Evolutionary conservation across 306 rosid genomes (phyloP).

Genomic region (Leucaena leucocephala): DNA sequence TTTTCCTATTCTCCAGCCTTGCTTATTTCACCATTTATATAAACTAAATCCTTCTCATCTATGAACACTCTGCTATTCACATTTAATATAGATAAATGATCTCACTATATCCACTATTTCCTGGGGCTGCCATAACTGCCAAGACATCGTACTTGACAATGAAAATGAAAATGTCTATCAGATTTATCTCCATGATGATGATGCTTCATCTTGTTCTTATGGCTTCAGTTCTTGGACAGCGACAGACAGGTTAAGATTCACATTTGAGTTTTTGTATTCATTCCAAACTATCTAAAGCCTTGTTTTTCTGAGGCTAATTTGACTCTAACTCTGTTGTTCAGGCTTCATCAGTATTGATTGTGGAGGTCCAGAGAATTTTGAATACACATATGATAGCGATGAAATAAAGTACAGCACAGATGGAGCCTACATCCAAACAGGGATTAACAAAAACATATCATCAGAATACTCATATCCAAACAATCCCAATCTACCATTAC

Average conservation of each 20-base stretch:
- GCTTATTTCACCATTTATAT: neutral
- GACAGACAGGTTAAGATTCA: constrained; percentile 46
- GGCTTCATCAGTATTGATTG: constrained; percentile 79
- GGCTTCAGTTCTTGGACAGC: constrained; percentile 50
- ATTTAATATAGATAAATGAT: neutral
- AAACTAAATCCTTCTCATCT: neutral
- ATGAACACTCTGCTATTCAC: neutral
- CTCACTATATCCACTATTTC: neutral
- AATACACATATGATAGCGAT: constrained; percentile 47
- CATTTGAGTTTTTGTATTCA: neutral
- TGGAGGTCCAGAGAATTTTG: constrained; percentile 44
- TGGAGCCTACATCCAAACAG: constrained; percentile 46
- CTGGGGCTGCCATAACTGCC: neutral
- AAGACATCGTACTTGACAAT: constrained; percentile 1
- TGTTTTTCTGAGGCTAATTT: constrained; percentile 24
- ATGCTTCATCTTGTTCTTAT: constrained; percentile 24
- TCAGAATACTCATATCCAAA: constrained; percentile 50
- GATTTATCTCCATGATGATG: constrained; percentile 29
- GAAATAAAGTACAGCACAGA: constrained; percentile 51
- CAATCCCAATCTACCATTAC: constrained; percentile 44
- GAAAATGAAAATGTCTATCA: constrained; percentile 37
- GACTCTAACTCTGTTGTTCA: constrained; percentile 26
- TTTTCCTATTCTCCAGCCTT: neutral
- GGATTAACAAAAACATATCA: constrained; percentile 59
- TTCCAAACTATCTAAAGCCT: neutral